A percentile compares a stretch with the other conserved stretches of the same genome.
Conservation (phyloP, 2,329 filamentous ascomycete genomes). For the Xylariaceae sp. region DNA sequence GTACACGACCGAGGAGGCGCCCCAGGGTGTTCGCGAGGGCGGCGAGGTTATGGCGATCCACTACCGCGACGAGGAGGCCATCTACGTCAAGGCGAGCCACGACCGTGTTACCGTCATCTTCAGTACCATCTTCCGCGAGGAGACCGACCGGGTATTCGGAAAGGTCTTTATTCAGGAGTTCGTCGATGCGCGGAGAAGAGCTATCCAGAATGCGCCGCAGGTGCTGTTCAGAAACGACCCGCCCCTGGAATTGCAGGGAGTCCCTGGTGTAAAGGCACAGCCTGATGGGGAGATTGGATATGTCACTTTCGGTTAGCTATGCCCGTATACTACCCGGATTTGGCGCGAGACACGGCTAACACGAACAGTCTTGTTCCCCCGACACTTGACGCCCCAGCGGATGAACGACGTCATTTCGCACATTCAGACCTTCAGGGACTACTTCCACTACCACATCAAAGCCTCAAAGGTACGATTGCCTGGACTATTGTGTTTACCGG, state of each 20-base stretch:
- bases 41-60: slow-evolving; percentile 94
- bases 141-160: slow-evolving; percentile 94
- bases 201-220: slow-evolving; percentile 96
- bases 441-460: slow-evolving; percentile 99
- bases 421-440: slow-evolving; percentile 99
- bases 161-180: slow-evolving; percentile 99
- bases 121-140: slow-evolving; percentile 95
- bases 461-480: slow-evolving; percentile 68
- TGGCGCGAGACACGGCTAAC: slow-evolving; percentile 15
- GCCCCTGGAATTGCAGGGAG: slow-evolving; percentile 80
- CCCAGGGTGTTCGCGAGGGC: slow-evolving; percentile 82
- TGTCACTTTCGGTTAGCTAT: slow-evolving; percentile 79
- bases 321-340: too few species aligned
- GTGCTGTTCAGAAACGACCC: slow-evolving; percentile 94
- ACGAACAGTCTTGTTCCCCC: slow-evolving; percentile 77
- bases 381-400: slow-evolving; percentile 84
- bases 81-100: slow-evolving; percentile 96
- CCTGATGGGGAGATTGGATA: slow-evolving; percentile 88
- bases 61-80: slow-evolving; percentile 97
- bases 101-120: slow-evolving; percentile 99
- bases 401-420: slow-evolving; percentile 96
- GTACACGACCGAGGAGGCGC: slow-evolving; percentile 89
- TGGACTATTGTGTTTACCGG: neutral
- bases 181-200: slow-evolving; percentile 87
- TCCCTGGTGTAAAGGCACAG: slow-evolving; percentile 72